These are phyloP conservation scores for Pseudopithomyces chartarum DNA, from an alignment of 2,329 filamentous ascomycete species.

Conservation along the genomic window DNA sequence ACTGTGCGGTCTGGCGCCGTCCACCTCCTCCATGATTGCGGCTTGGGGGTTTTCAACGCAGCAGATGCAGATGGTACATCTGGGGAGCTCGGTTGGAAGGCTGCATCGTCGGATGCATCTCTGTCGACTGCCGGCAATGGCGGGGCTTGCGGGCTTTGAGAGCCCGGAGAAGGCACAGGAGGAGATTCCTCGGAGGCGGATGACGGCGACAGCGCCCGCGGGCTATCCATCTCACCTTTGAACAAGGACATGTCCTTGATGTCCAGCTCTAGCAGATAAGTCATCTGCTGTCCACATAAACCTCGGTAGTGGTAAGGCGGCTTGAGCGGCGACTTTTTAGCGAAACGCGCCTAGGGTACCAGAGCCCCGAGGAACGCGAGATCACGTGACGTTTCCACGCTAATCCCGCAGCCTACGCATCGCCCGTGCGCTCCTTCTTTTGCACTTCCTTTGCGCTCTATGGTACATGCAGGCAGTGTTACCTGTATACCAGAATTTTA, in stretches of 20 bases:
- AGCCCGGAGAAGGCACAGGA: slow-evolving; percentile 3
- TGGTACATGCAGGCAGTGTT: too few relatives aligned
- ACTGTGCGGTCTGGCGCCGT: slow-evolving; percentile 68
- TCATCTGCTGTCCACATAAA: background rate
- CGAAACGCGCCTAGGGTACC: too few relatives aligned
- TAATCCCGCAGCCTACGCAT: too few relatives aligned
- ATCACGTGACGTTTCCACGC: too few relatives aligned
- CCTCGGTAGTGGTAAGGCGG: background rate
- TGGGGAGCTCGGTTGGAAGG: slow-evolving; percentile 10
- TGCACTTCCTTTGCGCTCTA: too few relatives aligned
- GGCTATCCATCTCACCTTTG: slow-evolving; percentile 34
- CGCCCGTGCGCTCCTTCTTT: too few relatives aligned
- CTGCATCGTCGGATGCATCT: slow-evolving; percentile 18
- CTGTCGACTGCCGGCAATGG: background rate
- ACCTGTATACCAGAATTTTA: too few relatives aligned
- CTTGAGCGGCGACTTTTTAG: too few relatives aligned
- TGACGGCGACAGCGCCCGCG: slow-evolving; percentile 15
- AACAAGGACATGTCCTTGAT: slow-evolving; percentile 45
- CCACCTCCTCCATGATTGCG: slow-evolving; percentile 67
- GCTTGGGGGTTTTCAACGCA: slow-evolving; percentile 56
- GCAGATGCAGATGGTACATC: slow-evolving; percentile 6
- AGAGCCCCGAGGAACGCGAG: too few relatives aligned
- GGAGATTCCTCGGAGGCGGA: background rate
- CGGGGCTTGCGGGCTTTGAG: slow-evolving; percentile 19
- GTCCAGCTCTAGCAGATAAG: slow-evolving; percentile 8